phyloP scores from a whole-genome alignment of 805 yeast species.

The Lipomyces chichibuensis region DNA sequence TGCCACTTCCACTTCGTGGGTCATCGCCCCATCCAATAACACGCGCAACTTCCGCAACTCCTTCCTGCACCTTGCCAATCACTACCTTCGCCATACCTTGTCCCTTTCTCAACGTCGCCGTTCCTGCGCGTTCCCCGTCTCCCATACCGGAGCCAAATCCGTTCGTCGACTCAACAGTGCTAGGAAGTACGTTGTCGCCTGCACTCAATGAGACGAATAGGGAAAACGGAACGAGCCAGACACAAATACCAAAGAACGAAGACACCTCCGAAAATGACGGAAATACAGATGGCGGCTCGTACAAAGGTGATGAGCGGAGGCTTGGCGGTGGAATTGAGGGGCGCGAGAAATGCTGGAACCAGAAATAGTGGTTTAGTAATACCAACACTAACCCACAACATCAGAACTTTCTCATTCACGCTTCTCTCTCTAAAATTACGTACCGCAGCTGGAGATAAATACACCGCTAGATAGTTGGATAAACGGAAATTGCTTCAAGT shows the following conservation, averaged over 20 bases:
- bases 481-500: slow-evolving; percentile 79
- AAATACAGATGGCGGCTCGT: slow-evolving; percentile 52
- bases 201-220: slow-evolving; percentile 90
- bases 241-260: slow-evolving; percentile 90
- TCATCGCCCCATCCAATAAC: slow-evolving; percentile 35
- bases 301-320: slow-evolving; percentile 30
- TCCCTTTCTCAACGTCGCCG: slow-evolving; percentile 17
- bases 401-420: background rate
- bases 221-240: slow-evolving; percentile 94
- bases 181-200: slow-evolving; percentile 84
- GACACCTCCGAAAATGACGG: slow-evolving; percentile 88
- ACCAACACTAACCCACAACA: slow-evolving; percentile 53
- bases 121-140: slow-evolving; percentile 5
- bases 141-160: slow-evolving; percentile 4
- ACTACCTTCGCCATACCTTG: slow-evolving; percentile 35
- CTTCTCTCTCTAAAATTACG: background rate
- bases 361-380: slow-evolving; percentile 75
- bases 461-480: slow-evolving; percentile 72
- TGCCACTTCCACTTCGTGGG: slow-evolving; percentile 17
- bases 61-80: slow-evolving; percentile 33
- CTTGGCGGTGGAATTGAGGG: slow-evolving; percentile 35
- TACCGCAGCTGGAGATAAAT: slow-evolving; percentile 65
- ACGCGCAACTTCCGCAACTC: slow-evolving; percentile 32
- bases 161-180: slow-evolving; percentile 32
- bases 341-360: slow-evolving; percentile 76